phyloP scores from a whole-genome alignment of 2,329 filamentous ascomycete species.

The Nemania abortiva region DNA sequence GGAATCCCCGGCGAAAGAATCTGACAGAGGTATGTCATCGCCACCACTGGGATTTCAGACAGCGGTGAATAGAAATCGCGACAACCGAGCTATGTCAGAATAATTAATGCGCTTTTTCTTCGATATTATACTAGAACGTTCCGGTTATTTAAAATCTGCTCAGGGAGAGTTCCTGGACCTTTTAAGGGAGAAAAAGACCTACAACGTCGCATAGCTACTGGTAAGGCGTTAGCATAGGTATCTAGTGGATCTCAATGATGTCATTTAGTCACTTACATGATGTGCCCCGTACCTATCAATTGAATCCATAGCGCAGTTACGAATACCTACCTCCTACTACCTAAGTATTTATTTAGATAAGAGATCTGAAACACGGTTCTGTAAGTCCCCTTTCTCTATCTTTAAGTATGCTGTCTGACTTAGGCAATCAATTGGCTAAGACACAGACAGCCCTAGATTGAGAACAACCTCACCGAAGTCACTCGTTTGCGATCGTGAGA shows the following conservation, averaged over 20 bases:
- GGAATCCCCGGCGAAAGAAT: constrained; percentile 24
- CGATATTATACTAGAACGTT: too few relatives aligned
- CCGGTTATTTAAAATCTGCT: not conserved
- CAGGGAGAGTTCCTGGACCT: not conserved
- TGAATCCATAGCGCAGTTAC: not conserved
- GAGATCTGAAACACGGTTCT: not conserved
- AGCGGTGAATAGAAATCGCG: too few relatives aligned
- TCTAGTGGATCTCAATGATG: constrained; percentile 27
- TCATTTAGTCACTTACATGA: constrained; percentile 26
- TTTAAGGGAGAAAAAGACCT: not conserved
- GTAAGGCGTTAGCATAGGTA: not conserved
- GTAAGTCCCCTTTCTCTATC: not conserved
- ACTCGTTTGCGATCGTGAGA: constrained; percentile 19
- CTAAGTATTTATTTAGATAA: not conserved
- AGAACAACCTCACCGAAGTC: not conserved
- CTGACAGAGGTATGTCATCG: not conserved
- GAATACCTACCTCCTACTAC: not conserved
- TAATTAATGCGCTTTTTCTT: not conserved
- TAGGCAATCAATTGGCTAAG: not conserved
- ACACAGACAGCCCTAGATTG: not conserved
- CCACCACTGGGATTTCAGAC: not conserved
- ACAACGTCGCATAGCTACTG: not conserved
- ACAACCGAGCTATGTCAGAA: too few relatives aligned
- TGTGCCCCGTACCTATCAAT: not conserved
- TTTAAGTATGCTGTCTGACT: not conserved